Evolutionary conservation across 176 grass and related monocot genomes (phyloP).

Genomic region (Alopecurus myosuroides): DNA sequence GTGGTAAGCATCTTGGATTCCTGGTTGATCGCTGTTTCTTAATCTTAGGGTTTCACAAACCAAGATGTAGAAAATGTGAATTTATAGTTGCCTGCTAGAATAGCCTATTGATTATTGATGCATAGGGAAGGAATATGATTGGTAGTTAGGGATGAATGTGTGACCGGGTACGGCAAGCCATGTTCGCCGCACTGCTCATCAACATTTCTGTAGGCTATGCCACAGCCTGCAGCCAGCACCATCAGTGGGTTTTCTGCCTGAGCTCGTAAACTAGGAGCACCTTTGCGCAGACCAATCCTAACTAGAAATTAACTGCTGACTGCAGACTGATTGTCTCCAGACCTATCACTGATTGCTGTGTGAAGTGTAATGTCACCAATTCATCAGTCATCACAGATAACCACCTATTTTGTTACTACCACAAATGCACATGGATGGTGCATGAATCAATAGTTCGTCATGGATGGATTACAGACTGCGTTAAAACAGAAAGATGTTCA

Average conservation of each 20-base stretch:
- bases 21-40: not conserved
- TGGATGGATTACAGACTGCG: not conserved
- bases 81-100: not conserved
- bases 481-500: not conserved
- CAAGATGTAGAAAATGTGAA: not conserved
- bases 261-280: not conserved
- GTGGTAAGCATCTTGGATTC: conserved; percentile 60
- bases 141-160: not conserved
- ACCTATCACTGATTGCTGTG: not conserved
- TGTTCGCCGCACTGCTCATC: not conserved
- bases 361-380: not conserved
- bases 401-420: not conserved
- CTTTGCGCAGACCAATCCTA: not conserved
- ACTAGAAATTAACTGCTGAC: not conserved
- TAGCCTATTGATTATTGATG: not conserved
- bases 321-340: not conserved
- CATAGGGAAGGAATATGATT: not conserved
- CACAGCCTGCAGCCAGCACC: not conserved
- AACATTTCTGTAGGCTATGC: not conserved
- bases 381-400: not conserved
- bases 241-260: not conserved
- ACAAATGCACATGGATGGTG: not conserved
- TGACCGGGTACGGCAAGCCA: not conserved
- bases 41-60: not conserved
- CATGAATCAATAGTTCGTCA: not conserved